phyloP scores from a whole-genome alignment of 2,329 filamentous ascomycete genomes.

The Nemania abortiva region DNA sequence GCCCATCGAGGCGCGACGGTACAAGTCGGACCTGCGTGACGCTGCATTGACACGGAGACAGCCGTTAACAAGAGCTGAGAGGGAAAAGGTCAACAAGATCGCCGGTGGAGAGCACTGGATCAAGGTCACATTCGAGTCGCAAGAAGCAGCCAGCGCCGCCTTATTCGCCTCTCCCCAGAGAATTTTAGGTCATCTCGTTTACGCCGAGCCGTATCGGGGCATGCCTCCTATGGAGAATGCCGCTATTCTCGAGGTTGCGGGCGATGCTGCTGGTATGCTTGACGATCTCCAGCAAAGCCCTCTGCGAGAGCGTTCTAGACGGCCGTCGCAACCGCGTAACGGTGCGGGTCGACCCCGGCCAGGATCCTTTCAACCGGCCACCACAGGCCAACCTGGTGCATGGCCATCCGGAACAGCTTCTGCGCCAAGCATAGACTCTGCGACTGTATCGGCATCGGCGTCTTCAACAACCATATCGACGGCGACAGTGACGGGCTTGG shows the following conservation, averaged over 20 bases:
- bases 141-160: constrained; percentile 76
- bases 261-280: constrained; percentile 53
- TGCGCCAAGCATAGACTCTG: constrained; percentile 69
- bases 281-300: constrained; percentile 42
- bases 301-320: constrained; percentile 37
- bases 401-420: constrained; percentile 61
- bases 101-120: constrained; percentile 93
- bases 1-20: constrained; percentile 76
- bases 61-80: constrained; percentile 77
- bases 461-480: constrained; percentile 59
- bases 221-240: constrained; percentile 73
- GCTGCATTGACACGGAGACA: constrained; percentile 75
- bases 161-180: constrained; percentile 77
- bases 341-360: constrained; percentile 47
- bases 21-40: constrained; percentile 79
- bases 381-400: constrained; percentile 50
- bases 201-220: constrained; percentile 77
- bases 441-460: constrained; percentile 57
- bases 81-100: constrained; percentile 82
- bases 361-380: constrained; percentile 48
- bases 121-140: constrained; percentile 83
- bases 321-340: constrained; percentile 44
- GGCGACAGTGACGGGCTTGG: constrained; percentile 58
- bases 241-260: constrained; percentile 67
- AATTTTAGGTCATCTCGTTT: constrained; percentile 77